Evolutionary conservation across 768 basidiomycete species (phyloP).

Genomic region (Strobilomyces echinocephalus): DNA sequence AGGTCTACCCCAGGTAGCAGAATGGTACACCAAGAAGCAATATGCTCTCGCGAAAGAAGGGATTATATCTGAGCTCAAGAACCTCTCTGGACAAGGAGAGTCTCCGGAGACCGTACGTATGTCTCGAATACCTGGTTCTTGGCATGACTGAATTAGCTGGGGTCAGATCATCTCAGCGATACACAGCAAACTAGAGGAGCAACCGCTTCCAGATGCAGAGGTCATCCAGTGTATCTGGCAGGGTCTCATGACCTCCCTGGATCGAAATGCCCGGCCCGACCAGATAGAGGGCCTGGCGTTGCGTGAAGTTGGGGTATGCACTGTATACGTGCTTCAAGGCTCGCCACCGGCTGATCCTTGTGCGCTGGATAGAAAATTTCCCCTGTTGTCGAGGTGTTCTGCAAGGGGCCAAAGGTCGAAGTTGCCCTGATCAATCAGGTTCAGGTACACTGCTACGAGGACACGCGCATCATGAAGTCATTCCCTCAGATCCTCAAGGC

Average conservation of each 20-base stretch:
- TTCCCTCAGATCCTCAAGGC: slow-evolving; percentile 95
- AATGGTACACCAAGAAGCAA: slow-evolving; percentile 94
- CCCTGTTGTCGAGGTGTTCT: slow-evolving; percentile 87
- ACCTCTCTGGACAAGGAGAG: slow-evolving; percentile 67
- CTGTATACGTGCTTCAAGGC: neutral
- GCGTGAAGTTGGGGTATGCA: slow-evolving; percentile 77
- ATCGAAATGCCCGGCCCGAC: slow-evolving; percentile 86
- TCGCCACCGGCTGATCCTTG: neutral
- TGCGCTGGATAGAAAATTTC: slow-evolving; percentile 64
- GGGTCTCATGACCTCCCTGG: slow-evolving; percentile 80
- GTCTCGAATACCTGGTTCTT: neutral
- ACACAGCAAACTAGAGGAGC: slow-evolving; percentile 67
- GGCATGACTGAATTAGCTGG: slow-evolving; percentile 10
- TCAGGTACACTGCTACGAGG: slow-evolving; percentile 95
- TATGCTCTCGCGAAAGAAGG: slow-evolving; percentile 76
- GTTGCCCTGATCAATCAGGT: slow-evolving; percentile 93
- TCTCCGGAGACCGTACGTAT: slow-evolving; percentile 57
- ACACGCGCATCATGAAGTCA: slow-evolving; percentile 89
- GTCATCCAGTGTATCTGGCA: slow-evolving; percentile 89
- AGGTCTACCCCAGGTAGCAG: slow-evolving; percentile 72
- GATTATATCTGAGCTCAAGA: slow-evolving; percentile 63
- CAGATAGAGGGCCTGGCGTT: slow-evolving; percentile 88
- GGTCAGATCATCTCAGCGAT: slow-evolving; percentile 71
- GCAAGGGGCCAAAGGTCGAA: slow-evolving; percentile 81
- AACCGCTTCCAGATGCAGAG: slow-evolving; percentile 80